phyloP scores from a whole-genome alignment of 2,329 filamentous ascomycete genomes.

The Venturiaceae sp. region DNA sequence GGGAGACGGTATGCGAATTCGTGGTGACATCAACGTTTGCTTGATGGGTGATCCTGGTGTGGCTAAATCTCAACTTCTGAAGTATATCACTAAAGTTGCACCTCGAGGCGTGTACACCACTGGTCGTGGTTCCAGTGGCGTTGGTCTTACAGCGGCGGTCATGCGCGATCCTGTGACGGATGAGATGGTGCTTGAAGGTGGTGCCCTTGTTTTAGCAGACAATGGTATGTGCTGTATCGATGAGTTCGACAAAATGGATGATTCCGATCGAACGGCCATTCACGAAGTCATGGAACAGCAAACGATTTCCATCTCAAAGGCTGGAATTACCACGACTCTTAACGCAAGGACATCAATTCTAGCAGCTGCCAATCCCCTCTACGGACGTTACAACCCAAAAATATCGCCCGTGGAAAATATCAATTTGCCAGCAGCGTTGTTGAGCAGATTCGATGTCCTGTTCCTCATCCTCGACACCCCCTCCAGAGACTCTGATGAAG shows the following conservation, averaged over 20 bases:
- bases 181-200: slow-evolving; percentile 75
- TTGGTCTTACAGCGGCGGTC: slow-evolving; percentile 72
- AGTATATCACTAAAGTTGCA: slow-evolving; percentile 97
- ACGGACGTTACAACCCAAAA: slow-evolving; percentile 95
- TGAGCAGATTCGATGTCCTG: slow-evolving; percentile 94
- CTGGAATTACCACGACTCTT: slow-evolving; percentile 90
- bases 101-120: slow-evolving; percentile 84
- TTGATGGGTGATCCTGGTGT: slow-evolving; percentile 99
- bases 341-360: slow-evolving; percentile 95
- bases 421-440: slow-evolving; percentile 91
- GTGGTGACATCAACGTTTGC: slow-evolving; percentile 97
- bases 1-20: slow-evolving; percentile 96
- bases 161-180: slow-evolving; percentile 79
- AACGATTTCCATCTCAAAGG: slow-evolving; percentile 79
- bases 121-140: slow-evolving; percentile 70
- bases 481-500: slow-evolving; percentile 78
- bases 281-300: slow-evolving; percentile 88
- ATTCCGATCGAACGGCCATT: slow-evolving; percentile 70
- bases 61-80: slow-evolving; percentile 94
- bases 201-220: slow-evolving; percentile 69
- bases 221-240: slow-evolving; percentile 82
- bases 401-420: slow-evolving; percentile 98
- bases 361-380: slow-evolving; percentile 91
- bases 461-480: slow-evolving; percentile 96
- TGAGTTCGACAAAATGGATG: slow-evolving; percentile 86